Evolutionary conservation across 805 yeast genomes (phyloP).

Genomic region (Blastobotrys peoriensis): DNA sequence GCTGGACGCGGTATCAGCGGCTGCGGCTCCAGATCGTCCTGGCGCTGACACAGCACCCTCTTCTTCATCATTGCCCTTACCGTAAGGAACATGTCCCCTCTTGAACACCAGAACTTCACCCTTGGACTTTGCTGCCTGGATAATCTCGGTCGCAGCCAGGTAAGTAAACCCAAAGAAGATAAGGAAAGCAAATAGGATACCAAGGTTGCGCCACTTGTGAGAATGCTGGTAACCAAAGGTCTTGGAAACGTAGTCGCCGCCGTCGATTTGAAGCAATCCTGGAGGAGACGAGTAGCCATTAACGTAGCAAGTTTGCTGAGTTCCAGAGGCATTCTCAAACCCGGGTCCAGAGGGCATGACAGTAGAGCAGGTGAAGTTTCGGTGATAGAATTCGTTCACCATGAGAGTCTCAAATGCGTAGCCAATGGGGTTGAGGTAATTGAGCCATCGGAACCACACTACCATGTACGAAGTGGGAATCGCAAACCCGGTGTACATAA

Average conservation of each 20-base stretch:
- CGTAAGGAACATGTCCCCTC: constrained; percentile 8
- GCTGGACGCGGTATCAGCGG: constrained; percentile 4
- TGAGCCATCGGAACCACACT: constrained; percentile 49
- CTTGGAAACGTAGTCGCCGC: constrained; percentile 42
- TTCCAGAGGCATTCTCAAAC: constrained; percentile 29
- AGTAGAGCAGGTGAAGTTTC: constrained; percentile 34
- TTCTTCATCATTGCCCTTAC: constrained; percentile 5
- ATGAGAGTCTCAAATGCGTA: constrained; percentile 43
- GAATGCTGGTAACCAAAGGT: constrained; percentile 40
- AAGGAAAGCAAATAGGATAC: constrained; percentile 53
- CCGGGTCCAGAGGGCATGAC: constrained; percentile 43
- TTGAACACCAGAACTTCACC: constrained; percentile 64
- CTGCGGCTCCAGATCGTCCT: constrained; percentile 5
- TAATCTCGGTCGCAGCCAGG: constrained; percentile 45
- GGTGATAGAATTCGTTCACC: constrained; percentile 40
- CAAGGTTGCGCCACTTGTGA: constrained; percentile 61
- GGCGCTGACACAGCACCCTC: constrained; percentile 1
- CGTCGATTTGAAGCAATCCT: constrained; percentile 46
- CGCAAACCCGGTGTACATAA: constrained; percentile 43
- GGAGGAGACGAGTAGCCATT: constrained; percentile 44
- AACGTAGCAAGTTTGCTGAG: constrained; percentile 45
- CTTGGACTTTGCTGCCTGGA: constrained; percentile 29
- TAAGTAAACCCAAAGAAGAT: constrained; percentile 51
- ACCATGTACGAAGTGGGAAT: constrained; percentile 41
- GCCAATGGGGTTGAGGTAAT: constrained; percentile 40